Evolutionary conservation across 495 filamentous ascomycete genomes (phyloP).

Genomic region (Aspergillus leporis): DNA sequence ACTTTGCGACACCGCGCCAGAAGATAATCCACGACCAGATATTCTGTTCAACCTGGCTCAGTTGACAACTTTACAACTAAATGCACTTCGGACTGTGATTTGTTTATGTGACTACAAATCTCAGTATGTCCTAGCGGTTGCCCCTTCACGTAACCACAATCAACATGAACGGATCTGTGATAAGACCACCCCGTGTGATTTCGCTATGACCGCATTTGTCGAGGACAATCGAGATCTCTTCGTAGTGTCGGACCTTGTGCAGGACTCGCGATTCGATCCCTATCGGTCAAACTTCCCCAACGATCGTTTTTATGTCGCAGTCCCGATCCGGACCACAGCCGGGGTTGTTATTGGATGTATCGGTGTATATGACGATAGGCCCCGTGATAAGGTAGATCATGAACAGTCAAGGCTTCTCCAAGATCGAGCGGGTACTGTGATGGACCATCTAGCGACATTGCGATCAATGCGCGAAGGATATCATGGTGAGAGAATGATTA

Average conservation of each 20-base stretch:
- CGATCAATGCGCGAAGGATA: not conserved
- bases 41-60: not conserved
- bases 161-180: not conserved
- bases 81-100: not conserved
- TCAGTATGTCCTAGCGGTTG: not conserved
- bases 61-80: not conserved
- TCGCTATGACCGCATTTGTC: not conserved
- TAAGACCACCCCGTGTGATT: not conserved
- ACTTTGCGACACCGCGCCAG: not conserved
- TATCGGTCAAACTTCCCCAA: not conserved
- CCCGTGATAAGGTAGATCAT: not conserved
- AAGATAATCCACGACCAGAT: not conserved
- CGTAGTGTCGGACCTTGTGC: not conserved
- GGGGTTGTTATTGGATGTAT: not conserved
- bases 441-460: not conserved
- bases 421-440: not conserved
- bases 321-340: not conserved
- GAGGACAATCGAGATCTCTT: not conserved
- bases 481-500: not conserved
- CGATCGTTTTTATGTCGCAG: not conserved
- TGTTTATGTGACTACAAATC: not conserved
- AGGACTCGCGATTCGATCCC: not conserved
- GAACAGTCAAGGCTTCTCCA: not conserved
- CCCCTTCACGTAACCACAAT: not conserved
- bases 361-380: not conserved